Percentiles rank a stretch among this genome's conserved stretches.
phyloP scores from a whole-genome alignment of 257 asterid genomes.

The Solanum appendiculatum region DNA sequence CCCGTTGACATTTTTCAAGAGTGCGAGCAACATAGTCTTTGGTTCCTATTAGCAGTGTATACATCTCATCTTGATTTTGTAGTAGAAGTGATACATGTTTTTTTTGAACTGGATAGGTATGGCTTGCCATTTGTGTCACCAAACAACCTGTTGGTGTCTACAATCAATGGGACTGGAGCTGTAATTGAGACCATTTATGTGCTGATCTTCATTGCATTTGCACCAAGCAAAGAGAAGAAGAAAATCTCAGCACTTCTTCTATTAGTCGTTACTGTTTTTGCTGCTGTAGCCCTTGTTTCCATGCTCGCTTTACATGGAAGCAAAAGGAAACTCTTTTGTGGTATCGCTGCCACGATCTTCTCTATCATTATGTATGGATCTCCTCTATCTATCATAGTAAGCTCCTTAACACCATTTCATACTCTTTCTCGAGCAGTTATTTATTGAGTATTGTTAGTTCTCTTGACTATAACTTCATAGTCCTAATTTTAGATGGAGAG shows the following conservation, averaged over 20 bases:
- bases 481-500: background rate
- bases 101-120: slow-evolving; percentile 48
- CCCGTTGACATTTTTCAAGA: background rate
- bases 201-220: slow-evolving; percentile 42
- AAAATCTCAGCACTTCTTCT: slow-evolving; percentile 42
- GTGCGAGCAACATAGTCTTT: background rate
- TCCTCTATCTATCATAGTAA: slow-evolving; percentile 65
- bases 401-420: background rate
- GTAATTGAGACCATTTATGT: slow-evolving; percentile 47
- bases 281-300: slow-evolving; percentile 41
- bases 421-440: background rate
- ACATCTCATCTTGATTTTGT: background rate
- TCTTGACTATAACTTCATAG: background rate
- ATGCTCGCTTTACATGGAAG: slow-evolving; percentile 56
- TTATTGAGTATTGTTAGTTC: background rate
- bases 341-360: slow-evolving; percentile 67
- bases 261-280: slow-evolving; percentile 35
- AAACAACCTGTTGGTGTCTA: slow-evolving; percentile 61
- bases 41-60: background rate
- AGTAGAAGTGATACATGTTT: background rate
- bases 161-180: slow-evolving; percentile 68
- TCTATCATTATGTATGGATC: slow-evolving; percentile 83
- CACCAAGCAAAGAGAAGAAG: slow-evolving; percentile 47
- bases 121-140: slow-evolving; percentile 91
- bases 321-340: slow-evolving; percentile 54